Percentiles rank a stretch among this genome's conserved stretches.
phyloP scores from a whole-genome alignment of 129 eudicot species.

The Chrysanthemum seticuspe region DNA sequence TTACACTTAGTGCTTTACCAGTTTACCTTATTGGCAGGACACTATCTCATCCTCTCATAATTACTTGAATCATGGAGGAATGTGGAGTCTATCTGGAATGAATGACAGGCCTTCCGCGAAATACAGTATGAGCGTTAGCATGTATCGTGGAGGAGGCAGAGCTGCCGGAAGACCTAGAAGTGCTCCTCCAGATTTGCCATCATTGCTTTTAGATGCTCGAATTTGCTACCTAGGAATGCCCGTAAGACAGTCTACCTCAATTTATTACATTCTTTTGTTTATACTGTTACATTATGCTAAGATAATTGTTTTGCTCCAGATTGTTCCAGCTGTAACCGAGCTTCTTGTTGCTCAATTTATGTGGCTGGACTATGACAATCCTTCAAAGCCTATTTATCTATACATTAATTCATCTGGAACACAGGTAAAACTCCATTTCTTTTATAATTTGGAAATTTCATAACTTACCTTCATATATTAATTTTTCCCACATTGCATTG shows the following conservation, averaged over 20 bases:
- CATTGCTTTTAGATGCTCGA: slow-evolving; percentile 66
- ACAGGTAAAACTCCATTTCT: slow-evolving; percentile 44
- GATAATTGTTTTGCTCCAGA: slow-evolving; percentile 43
- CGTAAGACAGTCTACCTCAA: slow-evolving; percentile 33
- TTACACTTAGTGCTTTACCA: too few relatives aligned
- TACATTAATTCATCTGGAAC: slow-evolving; percentile 91
- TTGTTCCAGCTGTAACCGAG: slow-evolving; percentile 85
- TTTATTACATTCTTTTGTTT: background rate
- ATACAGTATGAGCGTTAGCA: slow-evolving; percentile 69
- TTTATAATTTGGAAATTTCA: background rate
- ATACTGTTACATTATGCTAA: slow-evolving; percentile 2
- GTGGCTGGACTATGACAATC: slow-evolving; percentile 80
- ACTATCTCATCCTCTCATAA: slow-evolving; percentile 57
- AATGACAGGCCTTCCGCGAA: slow-evolving; percentile 50
- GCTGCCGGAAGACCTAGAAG: slow-evolving; percentile 66
- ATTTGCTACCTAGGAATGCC: slow-evolving; percentile 87
- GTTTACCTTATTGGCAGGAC: slow-evolving; percentile 53
- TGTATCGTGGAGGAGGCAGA: slow-evolving; percentile 67
- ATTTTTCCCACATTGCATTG: slow-evolving; percentile 16
- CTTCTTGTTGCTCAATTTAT: slow-evolving; percentile 82
- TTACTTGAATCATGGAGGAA: slow-evolving; percentile 72
- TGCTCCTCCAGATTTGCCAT: slow-evolving; percentile 89
- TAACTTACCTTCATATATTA: slow-evolving; percentile 3
- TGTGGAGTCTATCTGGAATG: slow-evolving; percentile 62
- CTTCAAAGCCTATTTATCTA: slow-evolving; percentile 74